Conservation (phyloP, 2,329 filamentous ascomycete genomes). For the Paracoccidioides brasiliensis region DNA sequence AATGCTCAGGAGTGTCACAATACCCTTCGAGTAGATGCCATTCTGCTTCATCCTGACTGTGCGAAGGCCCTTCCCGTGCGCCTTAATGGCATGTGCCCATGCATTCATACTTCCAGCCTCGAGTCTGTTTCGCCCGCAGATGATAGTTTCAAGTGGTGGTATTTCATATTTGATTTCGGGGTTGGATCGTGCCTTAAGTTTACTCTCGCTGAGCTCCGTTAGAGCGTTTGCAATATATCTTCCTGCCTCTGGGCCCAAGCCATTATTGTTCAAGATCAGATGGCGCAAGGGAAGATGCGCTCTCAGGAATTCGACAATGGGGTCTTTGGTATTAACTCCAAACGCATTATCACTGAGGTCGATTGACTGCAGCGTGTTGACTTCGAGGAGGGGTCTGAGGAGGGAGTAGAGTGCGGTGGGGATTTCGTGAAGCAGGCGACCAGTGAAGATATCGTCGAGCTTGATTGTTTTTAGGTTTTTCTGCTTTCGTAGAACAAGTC, state of each 20-base stretch:
- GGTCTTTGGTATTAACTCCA: conserved; percentile 85
- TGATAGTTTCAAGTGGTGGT: conserved; percentile 83
- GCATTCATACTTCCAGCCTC: conserved; percentile 94
- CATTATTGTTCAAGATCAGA: conserved; percentile 96
- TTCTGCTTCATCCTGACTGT: conserved; percentile 97
- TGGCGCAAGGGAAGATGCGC: conserved; percentile 82
- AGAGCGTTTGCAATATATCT: conserved; percentile 81
- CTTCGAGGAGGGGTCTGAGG: conserved; percentile 72
- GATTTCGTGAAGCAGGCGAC: conserved; percentile 83
- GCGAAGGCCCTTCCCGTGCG: conserved; percentile 64
- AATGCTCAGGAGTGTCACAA: conserved; percentile 63
- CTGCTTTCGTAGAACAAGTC: conserved; percentile 71
- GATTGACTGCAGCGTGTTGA: conserved; percentile 76
- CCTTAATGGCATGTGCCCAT: conserved; percentile 77
- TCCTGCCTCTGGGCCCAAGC: conserved; percentile 81
- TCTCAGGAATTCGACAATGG: conserved; percentile 81
- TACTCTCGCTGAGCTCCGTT: conserved; percentile 67
- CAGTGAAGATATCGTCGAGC: conserved; percentile 95
- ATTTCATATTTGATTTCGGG: conserved; percentile 58
- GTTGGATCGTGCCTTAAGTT: conserved; percentile 50
- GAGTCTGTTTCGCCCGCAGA: conserved; percentile 88
- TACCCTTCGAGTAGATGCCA: conserved; percentile 88
- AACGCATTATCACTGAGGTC: conserved; percentile 98
- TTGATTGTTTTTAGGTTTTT: conserved; percentile 71
- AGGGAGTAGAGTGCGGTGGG: conserved; percentile 76